Evolutionary conservation across 2,329 filamentous ascomycete species (phyloP).

Genomic region (Colletotrichum viniferum): DNA sequence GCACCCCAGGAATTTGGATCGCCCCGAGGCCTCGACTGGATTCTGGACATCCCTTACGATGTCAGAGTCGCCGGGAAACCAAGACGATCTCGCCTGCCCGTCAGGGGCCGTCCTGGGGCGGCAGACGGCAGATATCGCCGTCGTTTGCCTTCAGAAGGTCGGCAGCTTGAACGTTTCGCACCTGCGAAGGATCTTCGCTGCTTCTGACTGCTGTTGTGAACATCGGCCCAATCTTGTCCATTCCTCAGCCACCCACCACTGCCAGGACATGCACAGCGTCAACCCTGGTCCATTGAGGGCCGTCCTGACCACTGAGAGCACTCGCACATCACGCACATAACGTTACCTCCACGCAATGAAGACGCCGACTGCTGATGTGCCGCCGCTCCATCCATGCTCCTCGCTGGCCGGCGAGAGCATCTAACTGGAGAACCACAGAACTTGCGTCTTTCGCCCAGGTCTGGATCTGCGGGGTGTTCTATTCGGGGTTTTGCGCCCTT

Average conservation of each 20-base stretch:
- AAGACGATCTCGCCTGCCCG: background rate
- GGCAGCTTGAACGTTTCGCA: background rate
- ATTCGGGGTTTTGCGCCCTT: background rate
- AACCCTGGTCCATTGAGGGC: background rate
- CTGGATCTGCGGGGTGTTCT: conserved; percentile 11
- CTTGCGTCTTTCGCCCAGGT: background rate
- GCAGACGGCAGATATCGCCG: background rate
- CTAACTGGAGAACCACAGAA: background rate
- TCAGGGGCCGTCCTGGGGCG: background rate
- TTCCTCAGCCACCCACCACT: background rate
- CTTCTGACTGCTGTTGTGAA: background rate
- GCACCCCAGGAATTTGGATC: conserved; percentile 14
- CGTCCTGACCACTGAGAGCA: background rate
- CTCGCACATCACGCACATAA: background rate
- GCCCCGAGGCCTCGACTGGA: background rate
- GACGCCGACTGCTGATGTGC: background rate
- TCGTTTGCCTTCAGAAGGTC: background rate
- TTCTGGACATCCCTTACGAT: background rate
- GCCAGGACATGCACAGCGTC: background rate
- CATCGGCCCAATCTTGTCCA: conserved; percentile 1
- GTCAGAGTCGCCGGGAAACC: background rate
- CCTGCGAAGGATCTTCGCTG: conserved; percentile 9
- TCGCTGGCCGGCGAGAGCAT: background rate
- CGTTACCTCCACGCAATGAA: conserved; percentile 1
- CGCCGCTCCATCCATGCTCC: background rate